Evolutionary conservation across 2,329 filamentous ascomycete genomes (phyloP), one percentile per base, ranked within the genome.

Genomic region (Curvularia sp.): DNA sequence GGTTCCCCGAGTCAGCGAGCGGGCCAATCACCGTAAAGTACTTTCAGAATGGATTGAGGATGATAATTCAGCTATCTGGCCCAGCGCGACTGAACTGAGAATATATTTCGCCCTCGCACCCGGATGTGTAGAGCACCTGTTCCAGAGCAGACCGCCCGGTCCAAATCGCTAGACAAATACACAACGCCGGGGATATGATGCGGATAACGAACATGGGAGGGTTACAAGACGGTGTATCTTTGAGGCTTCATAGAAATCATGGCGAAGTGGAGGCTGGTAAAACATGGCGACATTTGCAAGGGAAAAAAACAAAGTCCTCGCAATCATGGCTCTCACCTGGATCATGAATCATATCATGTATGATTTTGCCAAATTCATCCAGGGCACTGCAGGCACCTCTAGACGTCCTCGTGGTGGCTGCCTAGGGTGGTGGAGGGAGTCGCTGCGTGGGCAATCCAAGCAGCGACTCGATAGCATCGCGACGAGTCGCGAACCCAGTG

Each of bases 141-240:
- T 50, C 31, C 46, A 58, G 55, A 54, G 48, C 66, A 64, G 56
- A 63, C 62, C 56, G 60, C 62, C 64, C 66, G 57, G 60, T 62
- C 62, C 61, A 62, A 63, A 62, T 67, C 62, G 60, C 62, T 58
- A 67, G 59, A 46, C 66, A 71, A 71, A 72, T 65, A 72, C 67
- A 58, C 65, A 75, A 76, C 75, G 73, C 75, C 75, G 64, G 74
- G 74, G 73, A 76, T 77, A 77, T 77, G 75, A 77, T 77, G 75
- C 74, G 74, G 72, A 62, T 74, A 67, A 58, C 64, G 62, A 60
- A 65, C 61, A 66, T 67, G 64, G 58, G 59, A 65, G 73, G 72
- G 73, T 73, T 77, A 78, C 75, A 77, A 72, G 75, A 78, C 75
- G 75, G 75, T 77, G 75, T 74, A 78, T 78, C 74, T 69, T 75